These are phyloP conservation scores for Arabis alpina DNA, from an alignment of 345 rosid genomes.

Conservation along the genomic window DNA sequence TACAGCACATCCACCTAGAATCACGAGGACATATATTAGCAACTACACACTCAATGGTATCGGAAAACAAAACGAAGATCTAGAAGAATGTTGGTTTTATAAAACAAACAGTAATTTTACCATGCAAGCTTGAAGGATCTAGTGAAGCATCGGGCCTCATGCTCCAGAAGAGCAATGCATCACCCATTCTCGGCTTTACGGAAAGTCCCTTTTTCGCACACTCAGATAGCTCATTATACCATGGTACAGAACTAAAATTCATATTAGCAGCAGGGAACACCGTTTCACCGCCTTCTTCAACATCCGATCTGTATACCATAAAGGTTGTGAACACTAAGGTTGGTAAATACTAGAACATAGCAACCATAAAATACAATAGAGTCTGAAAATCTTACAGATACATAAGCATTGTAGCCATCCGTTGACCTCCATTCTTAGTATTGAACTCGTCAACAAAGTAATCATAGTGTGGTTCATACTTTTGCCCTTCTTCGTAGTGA, in stretches of 20 bases:
- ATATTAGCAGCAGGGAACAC: constrained; percentile 75
- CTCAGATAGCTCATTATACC: constrained; percentile 87
- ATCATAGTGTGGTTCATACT: constrained; percentile 86
- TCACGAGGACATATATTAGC: constrained; percentile 16
- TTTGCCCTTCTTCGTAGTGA: constrained; percentile 88
- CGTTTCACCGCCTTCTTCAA: constrained; percentile 98
- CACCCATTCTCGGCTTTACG: constrained; percentile 82
- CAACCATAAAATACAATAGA: background rate
- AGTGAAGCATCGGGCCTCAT: constrained; percentile 87
- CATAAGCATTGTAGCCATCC: constrained; percentile 93
- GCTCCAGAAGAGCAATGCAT: constrained; percentile 92
- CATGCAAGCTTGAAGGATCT: constrained; percentile 89
- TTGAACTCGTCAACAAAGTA: constrained; percentile 92
- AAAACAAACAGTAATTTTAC: constrained; percentile 43
- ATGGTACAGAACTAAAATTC: constrained; percentile 67
- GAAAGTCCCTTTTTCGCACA: constrained; percentile 80
- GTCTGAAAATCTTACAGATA: constrained; percentile 59
- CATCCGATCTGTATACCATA: constrained; percentile 70
- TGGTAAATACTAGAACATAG: background rate
- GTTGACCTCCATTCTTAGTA: constrained; percentile 86
- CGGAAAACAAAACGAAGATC: background rate
- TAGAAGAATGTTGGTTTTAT: background rate
- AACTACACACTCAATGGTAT: constrained; percentile 11
- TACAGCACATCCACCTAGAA: constrained; percentile 87
- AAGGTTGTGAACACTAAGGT: background rate